Percentiles rank a stretch among this genome's conserved stretches.
phyloP scores from a whole-genome alignment of 345 rosid genomes.

The Conringia planisiliqua region DNA sequence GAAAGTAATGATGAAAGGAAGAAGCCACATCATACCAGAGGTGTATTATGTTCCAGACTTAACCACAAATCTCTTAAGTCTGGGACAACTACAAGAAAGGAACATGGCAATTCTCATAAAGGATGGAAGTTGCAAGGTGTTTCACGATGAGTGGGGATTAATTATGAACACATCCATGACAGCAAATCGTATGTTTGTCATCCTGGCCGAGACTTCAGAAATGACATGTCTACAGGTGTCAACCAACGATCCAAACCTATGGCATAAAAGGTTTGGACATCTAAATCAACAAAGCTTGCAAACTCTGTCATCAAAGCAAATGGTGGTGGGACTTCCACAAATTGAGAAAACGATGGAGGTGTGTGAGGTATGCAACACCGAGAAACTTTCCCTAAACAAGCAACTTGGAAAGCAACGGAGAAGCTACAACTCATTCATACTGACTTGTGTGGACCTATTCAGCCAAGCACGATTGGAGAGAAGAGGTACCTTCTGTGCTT shows the following conservation, averaged over 20 bases:
- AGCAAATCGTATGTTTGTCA: not conserved
- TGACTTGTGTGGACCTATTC: no score
- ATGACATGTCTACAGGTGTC: not conserved
- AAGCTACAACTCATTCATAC: not conserved
- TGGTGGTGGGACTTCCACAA: no score
- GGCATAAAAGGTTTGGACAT: no score
- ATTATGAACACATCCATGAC: not conserved
- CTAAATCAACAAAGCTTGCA: no score
- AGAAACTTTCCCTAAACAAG: not conserved
- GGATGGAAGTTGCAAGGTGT: not conserved
- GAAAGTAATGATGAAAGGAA: not conserved
- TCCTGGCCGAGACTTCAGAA: fast-evolving
- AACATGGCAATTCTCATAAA: not conserved
- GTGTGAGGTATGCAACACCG: not conserved
- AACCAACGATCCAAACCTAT: not conserved
- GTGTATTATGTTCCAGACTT: not conserved
- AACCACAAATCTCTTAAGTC: not conserved
- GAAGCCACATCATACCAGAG: not conserved
- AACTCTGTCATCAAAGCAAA: no score
- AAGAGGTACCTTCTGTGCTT: no score
- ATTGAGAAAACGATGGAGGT: not conserved
- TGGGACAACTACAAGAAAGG: not conserved
- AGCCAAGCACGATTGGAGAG: no score
- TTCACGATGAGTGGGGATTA: not conserved
- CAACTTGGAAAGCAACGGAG: not conserved